Conservation (phyloP, 768 basidiomycete genomes). For the Russula lepida region DNA sequence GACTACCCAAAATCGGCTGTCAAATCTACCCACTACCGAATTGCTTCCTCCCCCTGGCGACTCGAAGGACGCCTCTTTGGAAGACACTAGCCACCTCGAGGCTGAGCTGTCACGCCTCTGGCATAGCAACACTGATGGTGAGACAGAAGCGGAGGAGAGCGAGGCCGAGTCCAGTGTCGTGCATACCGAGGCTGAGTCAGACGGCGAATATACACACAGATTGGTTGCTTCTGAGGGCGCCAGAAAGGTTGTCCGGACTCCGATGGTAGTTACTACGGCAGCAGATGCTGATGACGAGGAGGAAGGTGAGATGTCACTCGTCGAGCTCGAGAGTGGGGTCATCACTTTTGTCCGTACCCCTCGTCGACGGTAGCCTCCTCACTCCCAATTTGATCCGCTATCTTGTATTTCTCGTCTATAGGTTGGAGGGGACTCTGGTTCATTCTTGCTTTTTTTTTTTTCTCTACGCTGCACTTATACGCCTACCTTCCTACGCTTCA, state of each 20-base stretch:
- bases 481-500: neutral
- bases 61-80: neutral
- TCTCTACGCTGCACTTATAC: neutral
- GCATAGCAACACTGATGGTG: neutral
- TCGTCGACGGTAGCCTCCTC: constrained; percentile 11
- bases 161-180: constrained; percentile 19
- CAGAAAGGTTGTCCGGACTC: neutral
- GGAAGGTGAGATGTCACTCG: constrained; percentile 18
- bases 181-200: constrained; percentile 20
- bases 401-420: neutral
- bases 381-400: neutral
- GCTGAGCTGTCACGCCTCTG: constrained; percentile 4
- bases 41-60: neutral
- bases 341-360: constrained; percentile 16
- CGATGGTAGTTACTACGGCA: neutral
- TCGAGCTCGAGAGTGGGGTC: constrained; percentile 20
- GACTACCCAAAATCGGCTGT: neutral
- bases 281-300: constrained; percentile 8
- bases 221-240: neutral
- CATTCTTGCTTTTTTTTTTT: neutral
- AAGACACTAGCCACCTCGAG: neutral
- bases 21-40: neutral
- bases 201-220: constrained; percentile 4
- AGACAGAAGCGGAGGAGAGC: constrained; percentile 19
- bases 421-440: neutral